Conservation (phyloP, 371 early-diverging fungal genomes). For the Mortierella sp. region DNA sequence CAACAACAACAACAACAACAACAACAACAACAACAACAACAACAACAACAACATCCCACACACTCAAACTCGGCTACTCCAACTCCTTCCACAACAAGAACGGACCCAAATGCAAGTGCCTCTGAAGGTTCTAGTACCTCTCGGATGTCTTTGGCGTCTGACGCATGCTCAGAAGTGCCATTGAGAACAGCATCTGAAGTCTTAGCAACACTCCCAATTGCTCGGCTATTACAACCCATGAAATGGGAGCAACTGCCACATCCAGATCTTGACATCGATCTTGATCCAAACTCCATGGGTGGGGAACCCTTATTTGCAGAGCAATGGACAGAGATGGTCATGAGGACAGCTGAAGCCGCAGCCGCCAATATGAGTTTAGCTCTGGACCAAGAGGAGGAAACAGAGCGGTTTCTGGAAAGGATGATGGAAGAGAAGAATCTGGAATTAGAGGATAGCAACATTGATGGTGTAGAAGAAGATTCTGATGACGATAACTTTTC, state of each 20-base stretch:
- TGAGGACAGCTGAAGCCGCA: constrained; percentile 28
- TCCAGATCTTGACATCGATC: constrained; percentile 49
- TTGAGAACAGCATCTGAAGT: constrained; percentile 14
- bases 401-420: constrained; percentile 24
- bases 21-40: not conserved
- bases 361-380: constrained; percentile 49
- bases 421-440: constrained; percentile 10
- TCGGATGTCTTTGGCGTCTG: not conserved
- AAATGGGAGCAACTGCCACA: constrained; percentile 50
- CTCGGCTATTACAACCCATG: constrained; percentile 39
- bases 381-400: constrained; percentile 44
- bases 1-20: not conserved
- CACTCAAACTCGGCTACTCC: constrained; percentile 6
- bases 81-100: constrained; percentile 3
- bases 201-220: constrained; percentile 11
- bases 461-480: not conserved
- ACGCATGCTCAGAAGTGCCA: not conserved
- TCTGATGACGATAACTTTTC: not conserved
- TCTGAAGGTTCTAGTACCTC: not conserved
- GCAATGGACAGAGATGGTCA: constrained; percentile 42
- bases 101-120: not conserved
- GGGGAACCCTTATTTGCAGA: constrained; percentile 46
- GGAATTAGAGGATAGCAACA: not conserved
- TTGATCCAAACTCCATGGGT: constrained; percentile 40
- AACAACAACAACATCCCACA: not conserved